Conservation (phyloP, 108 stramenopile genomes). For the Schizochytrium sp. region DNA sequence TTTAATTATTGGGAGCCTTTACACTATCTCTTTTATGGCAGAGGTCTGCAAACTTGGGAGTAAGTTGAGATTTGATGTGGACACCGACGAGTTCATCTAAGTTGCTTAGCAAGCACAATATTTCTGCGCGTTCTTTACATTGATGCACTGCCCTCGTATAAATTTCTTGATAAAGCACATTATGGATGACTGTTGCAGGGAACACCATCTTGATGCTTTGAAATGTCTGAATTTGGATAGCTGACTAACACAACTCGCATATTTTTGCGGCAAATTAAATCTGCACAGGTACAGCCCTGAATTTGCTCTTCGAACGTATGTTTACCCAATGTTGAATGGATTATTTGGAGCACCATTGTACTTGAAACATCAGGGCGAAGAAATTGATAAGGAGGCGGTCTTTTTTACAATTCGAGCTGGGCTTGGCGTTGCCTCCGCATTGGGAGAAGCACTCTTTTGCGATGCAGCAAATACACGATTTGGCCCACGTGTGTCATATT, state of each 20-base stretch:
- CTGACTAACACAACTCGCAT: not conserved
- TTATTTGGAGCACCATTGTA: constrained; percentile 71
- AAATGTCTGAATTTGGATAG: too few species aligned
- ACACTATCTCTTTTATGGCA: constrained; percentile 86
- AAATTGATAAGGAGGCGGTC: constrained; percentile 69
- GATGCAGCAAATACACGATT: constrained; percentile 48
- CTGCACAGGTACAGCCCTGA: constrained; percentile 68
- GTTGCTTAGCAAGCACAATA: not conserved
- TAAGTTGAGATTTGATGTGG: constrained; percentile 74
- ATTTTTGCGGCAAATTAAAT: not conserved
- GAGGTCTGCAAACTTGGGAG: constrained; percentile 91
- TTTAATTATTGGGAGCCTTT: constrained; percentile 99
- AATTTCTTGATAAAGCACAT: not conserved
- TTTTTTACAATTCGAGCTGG: constrained; percentile 76
- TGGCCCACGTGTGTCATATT: constrained; percentile 35
- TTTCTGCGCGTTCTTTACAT: not conserved
- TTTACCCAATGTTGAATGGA: constrained; percentile 77
- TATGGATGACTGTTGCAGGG: too few species aligned
- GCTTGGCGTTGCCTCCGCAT: constrained; percentile 72
- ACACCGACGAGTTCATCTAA: not conserved
- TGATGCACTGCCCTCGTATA: not conserved
- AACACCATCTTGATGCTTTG: too few species aligned
- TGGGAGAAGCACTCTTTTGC: constrained; percentile 46
- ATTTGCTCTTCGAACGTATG: constrained; percentile 92
- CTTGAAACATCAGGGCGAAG: not conserved